These are phyloP conservation scores for Olyra latifolia DNA, from an alignment of 176 grass and related monocot genomes.

Conservation along the genomic window DNA sequence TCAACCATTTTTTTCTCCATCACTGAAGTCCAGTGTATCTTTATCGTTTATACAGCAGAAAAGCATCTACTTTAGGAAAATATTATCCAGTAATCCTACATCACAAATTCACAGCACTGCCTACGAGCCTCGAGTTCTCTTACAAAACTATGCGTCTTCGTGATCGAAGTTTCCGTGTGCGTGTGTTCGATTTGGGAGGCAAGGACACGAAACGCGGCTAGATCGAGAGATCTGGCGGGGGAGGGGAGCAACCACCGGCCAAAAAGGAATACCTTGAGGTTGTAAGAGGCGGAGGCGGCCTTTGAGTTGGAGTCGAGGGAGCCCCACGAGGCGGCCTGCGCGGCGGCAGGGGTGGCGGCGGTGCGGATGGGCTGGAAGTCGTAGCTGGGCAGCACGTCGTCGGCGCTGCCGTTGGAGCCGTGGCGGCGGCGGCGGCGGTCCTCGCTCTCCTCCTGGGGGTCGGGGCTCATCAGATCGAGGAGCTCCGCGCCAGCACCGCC, in stretches of 20 bases:
- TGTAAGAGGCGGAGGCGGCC: slow-evolving; percentile 44
- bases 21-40: not conserved
- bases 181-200: not conserved
- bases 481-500: slow-evolving; percentile 38
- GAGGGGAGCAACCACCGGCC: not conserved
- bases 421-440: slow-evolving; percentile 41
- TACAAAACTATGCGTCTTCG: not conserved
- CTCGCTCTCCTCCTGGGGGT: slow-evolving; percentile 50
- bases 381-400: slow-evolving; percentile 64
- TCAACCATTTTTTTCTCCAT: not conserved
- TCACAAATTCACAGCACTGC: not conserved
- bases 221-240: slow-evolving; percentile 18
- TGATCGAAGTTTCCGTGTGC: not conserved
- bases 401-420: slow-evolving; percentile 36
- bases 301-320: slow-evolving; percentile 54
- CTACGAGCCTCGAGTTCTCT: not conserved
- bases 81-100: not conserved
- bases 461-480: slow-evolving; percentile 66
- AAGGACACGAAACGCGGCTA: not conserved
- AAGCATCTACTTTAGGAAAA: not conserved
- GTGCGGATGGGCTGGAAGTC: slow-evolving; percentile 73
- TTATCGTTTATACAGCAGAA: not conserved
- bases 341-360: slow-evolving; percentile 9
- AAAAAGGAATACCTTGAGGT: slow-evolving; percentile 36
- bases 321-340: slow-evolving; percentile 13